These are phyloP conservation scores for Kwoniella bestiolae DNA, from an alignment of 768 basidiomycete genomes.

Conservation along the genomic window DNA sequence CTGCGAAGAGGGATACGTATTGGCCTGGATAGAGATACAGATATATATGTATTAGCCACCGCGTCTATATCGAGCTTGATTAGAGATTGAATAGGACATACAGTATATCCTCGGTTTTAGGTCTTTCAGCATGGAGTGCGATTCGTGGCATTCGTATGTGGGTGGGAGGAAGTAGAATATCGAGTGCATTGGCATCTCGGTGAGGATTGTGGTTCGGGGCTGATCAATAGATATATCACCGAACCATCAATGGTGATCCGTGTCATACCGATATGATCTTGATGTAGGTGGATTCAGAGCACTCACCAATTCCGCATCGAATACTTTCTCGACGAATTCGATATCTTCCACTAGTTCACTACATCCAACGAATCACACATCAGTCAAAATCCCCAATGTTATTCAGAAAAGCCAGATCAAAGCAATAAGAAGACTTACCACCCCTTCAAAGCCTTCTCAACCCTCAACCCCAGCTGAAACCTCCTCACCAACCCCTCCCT, in stretches of 20 bases:
- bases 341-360: slow-evolving; percentile 41
- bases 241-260: no score
- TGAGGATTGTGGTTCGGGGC: slow-evolving; percentile 57
- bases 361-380: no score
- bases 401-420: neutral
- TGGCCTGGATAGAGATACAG: no score
- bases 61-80: neutral
- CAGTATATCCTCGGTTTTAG: slow-evolving; percentile 22
- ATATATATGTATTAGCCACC: neutral
- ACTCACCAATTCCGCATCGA: slow-evolving; percentile 60
- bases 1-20: slow-evolving; percentile 21
- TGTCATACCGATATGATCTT: no score
- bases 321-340: slow-evolving; percentile 69
- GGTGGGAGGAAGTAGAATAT: slow-evolving; percentile 81
- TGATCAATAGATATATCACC: no score
- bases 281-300: neutral
- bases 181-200: slow-evolving; percentile 70
- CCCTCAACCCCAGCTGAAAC: slow-evolving; percentile 53
- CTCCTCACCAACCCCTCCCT: slow-evolving; percentile 65
- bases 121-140: slow-evolving; percentile 59
- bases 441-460: slow-evolving; percentile 43
- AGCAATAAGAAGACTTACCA: slow-evolving; percentile 31
- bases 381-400: no score
- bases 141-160: slow-evolving; percentile 64
- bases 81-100: slow-evolving; percentile 12